Conservation (phyloP, 1,284 basidiomycete species). For the Tylopilus sp. region DNA sequence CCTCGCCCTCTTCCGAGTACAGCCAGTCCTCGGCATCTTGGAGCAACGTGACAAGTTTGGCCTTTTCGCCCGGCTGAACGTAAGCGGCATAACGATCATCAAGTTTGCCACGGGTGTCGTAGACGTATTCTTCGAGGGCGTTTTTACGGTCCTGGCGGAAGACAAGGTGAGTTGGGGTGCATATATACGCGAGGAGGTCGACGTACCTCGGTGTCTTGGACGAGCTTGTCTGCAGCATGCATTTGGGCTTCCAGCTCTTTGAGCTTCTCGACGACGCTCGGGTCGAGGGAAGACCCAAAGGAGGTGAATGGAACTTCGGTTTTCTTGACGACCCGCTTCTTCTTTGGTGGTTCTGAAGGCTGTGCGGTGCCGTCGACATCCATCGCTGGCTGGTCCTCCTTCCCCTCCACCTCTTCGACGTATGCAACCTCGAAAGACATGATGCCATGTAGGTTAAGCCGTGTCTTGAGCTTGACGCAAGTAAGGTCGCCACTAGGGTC, state of each 20-base stretch:
- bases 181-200: not conserved
- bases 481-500: constrained; percentile 68
- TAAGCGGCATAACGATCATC: constrained; percentile 80
- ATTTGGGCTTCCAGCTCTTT: constrained; percentile 83
- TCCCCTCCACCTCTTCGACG: constrained; percentile 80
- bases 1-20: constrained; percentile 93
- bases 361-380: constrained; percentile 58
- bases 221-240: constrained; percentile 88
- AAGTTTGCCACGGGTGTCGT: constrained; percentile 88
- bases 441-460: constrained; percentile 82
- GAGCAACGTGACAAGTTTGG: constrained; percentile 65
- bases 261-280: constrained; percentile 57
- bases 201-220: constrained; percentile 87
- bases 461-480: constrained; percentile 84
- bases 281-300: constrained; percentile 61
- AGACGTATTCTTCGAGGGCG: constrained; percentile 95
- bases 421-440: constrained; percentile 84
- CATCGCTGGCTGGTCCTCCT: constrained; percentile 63
- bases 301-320: constrained; percentile 72
- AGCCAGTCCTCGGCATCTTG: constrained; percentile 90
- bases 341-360: constrained; percentile 59
- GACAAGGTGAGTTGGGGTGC: not conserved
- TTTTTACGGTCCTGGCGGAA: constrained; percentile 83
- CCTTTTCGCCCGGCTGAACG: constrained; percentile 73
- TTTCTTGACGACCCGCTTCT: constrained; percentile 81